phyloP scores from a whole-genome alignment of 78 protist species.

The Paulinella micropora region DNA sequence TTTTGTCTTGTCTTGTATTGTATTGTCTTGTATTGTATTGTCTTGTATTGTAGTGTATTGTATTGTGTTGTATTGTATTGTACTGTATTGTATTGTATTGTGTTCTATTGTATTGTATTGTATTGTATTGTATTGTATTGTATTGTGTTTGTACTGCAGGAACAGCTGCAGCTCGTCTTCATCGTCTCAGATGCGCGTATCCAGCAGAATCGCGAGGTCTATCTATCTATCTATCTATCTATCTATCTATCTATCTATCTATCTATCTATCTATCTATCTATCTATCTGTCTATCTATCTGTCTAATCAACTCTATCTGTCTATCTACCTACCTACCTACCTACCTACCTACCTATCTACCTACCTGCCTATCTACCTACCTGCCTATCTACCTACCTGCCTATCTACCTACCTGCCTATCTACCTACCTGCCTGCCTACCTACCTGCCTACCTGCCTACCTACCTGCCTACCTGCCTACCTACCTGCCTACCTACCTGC shows the following conservation, averaged over 20 bases:
- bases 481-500: background rate
- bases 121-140: background rate
- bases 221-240: background rate
- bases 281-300: background rate
- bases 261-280: background rate
- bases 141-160: background rate
- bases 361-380: background rate
- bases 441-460: background rate
- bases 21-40: too few species aligned
- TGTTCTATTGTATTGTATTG: too few species aligned
- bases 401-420: background rate
- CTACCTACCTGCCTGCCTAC: background rate
- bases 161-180: constrained; percentile 50
- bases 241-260: background rate
- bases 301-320: background rate
- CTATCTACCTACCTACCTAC: background rate
- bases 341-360: background rate
- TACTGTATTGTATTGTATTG: too few species aligned
- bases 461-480: background rate
- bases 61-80: too few species aligned
- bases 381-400: background rate
- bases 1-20: too few species aligned
- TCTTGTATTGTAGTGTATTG: too few species aligned
- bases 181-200: constrained; percentile 70
- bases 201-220: background rate